Percentiles rank a stretch among this genome's conserved stretches.
Conservation (phyloP, 179 eudicot genomes). For the Camellia oleifera region DNA sequence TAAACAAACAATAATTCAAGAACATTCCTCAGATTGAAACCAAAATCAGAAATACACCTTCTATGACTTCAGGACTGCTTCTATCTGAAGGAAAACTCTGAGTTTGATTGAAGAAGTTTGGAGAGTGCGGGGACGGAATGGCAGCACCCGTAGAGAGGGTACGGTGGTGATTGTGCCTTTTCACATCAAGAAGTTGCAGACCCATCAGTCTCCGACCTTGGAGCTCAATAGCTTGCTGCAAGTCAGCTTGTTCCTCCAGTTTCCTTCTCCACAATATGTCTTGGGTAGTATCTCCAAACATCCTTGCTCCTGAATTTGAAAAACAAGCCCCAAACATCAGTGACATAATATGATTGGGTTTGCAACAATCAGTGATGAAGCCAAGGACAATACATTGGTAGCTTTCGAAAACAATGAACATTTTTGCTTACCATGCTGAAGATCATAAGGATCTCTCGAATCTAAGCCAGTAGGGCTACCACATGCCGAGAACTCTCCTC, state of each 20-base stretch:
- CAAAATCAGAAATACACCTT: slow-evolving; percentile 7
- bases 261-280: slow-evolving; percentile 64
- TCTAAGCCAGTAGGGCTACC: slow-evolving; percentile 65
- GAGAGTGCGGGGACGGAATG: slow-evolving; percentile 59
- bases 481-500: slow-evolving; percentile 51
- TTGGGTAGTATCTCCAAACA: slow-evolving; percentile 42
- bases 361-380: background rate
- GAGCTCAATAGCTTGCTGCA: slow-evolving; percentile 67
- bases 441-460: slow-evolving; percentile 60
- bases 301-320: slow-evolving; percentile 42
- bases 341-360: too few species aligned
- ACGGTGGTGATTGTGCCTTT: slow-evolving; percentile 49
- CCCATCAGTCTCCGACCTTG: slow-evolving; percentile 57
- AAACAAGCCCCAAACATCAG: background rate
- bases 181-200: slow-evolving; percentile 60
- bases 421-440: slow-evolving; percentile 43
- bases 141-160: slow-evolving; percentile 44
- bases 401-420: background rate
- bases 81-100: slow-evolving; percentile 31
- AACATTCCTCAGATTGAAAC: background rate
- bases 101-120: slow-evolving; percentile 38
- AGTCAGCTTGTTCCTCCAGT: slow-evolving; percentile 61
- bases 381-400: too few species aligned
- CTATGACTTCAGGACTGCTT: slow-evolving; percentile 40
- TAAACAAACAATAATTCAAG: background rate